Conservation (phyloP, 441 rosid genomes). For the Syzygium malaccense region DNA sequence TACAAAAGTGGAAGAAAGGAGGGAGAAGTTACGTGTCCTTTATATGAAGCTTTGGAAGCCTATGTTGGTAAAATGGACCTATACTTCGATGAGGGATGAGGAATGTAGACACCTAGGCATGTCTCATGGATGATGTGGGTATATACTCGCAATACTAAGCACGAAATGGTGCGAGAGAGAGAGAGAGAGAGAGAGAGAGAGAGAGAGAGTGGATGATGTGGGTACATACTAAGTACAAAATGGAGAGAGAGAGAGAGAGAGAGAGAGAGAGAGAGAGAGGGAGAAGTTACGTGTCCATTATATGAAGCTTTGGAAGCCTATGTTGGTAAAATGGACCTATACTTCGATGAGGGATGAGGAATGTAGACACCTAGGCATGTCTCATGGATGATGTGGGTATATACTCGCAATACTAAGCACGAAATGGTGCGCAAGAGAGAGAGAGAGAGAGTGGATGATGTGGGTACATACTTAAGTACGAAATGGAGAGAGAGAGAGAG, state of each 20-base stretch:
- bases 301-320: neutral
- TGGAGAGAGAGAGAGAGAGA: neutral
- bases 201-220: neutral
- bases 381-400: neutral
- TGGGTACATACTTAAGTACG: neutral
- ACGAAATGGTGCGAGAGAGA: accelerated
- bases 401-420: neutral
- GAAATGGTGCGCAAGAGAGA: accelerated
- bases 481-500: neutral
- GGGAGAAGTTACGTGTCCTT: neutral
- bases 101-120: neutral
- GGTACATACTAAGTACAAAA: neutral
- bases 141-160: neutral
- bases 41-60: neutral
- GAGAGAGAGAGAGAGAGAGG: neutral
- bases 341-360: neutral
- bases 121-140: neutral
- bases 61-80: neutral
- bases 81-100: neutral
- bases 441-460: neutral
- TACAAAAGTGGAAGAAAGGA: neutral
- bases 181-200: neutral
- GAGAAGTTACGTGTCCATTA: neutral
- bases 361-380: neutral
- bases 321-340: neutral